These are phyloP conservation scores for Neonectria ditissima DNA, from an alignment of 2,329 filamentous ascomycete genomes.

Conservation along the genomic window DNA sequence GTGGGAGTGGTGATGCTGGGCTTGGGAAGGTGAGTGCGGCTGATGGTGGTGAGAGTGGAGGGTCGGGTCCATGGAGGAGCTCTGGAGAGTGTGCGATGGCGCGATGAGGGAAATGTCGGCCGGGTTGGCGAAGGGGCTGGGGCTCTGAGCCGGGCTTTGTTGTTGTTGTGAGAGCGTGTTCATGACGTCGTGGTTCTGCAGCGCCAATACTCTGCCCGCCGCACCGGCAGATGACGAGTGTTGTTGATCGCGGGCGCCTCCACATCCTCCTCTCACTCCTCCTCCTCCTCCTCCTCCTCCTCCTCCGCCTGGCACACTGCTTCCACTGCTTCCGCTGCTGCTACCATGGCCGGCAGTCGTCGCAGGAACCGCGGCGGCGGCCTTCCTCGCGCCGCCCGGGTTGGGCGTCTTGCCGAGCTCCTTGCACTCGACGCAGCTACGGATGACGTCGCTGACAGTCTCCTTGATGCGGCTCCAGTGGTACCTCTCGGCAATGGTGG, in stretches of 20 bases:
- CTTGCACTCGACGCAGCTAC: conserved; percentile 91
- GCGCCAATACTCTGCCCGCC: conserved; percentile 41
- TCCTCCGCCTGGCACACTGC: too few relatives aligned
- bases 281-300: too few relatives aligned
- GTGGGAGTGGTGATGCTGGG: conserved; percentile 32
- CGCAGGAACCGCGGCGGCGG: conserved; percentile 11
- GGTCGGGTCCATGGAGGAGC: conserved; percentile 41
- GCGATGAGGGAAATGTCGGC: conserved; percentile 59
- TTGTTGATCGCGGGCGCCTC: conserved; percentile 26
- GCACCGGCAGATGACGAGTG: conserved; percentile 33
- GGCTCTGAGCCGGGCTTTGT: conserved; percentile 41
- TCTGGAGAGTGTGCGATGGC: conserved; percentile 54
- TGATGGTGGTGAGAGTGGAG: conserved; percentile 40
- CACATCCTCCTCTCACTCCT: neutral
- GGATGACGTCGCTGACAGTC: conserved; percentile 93
- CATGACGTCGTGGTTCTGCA: conserved; percentile 48
- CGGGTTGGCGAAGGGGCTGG: conserved; percentile 60
- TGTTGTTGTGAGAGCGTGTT: conserved; percentile 43
- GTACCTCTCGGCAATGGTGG: conserved; percentile 90
- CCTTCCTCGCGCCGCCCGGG: conserved; percentile 44
- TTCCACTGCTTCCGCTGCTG: conserved; percentile 8
- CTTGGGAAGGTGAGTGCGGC: conserved; percentile 34
- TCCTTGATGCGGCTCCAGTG: conserved; percentile 99
- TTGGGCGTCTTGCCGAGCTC: conserved; percentile 73
- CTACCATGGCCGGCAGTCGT: conserved; percentile 17